These are phyloP conservation scores for Quercus rubra DNA, from an alignment of 306 rosid species.

Conservation along the genomic window DNA sequence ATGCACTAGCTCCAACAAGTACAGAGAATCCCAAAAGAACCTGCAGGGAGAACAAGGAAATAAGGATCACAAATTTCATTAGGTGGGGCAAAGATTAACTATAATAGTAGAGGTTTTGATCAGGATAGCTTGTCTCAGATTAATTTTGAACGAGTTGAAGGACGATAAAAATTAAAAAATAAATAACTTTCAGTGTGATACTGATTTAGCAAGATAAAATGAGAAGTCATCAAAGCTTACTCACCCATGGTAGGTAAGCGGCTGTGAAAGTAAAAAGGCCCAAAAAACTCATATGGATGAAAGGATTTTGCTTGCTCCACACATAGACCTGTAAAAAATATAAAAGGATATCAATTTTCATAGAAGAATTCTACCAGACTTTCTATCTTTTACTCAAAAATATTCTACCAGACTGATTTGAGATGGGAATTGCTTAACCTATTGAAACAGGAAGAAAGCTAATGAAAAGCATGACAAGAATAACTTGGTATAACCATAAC, in stretches of 20 bases:
- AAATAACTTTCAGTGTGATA: neutral
- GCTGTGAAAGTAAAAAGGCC: conserved; percentile 96
- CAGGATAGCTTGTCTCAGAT: conserved; percentile 15
- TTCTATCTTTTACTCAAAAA: too few relatives aligned
- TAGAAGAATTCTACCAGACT: conserved; percentile 1
- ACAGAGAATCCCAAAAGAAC: conserved; percentile 93
- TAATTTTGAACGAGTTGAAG: neutral
- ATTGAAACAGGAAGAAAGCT: neutral
- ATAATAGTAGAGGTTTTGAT: neutral
- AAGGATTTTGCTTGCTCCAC: conserved; percentile 99
- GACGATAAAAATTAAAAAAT: neutral
- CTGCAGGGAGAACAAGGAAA: conserved; percentile 29
- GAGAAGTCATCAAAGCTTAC: conserved; percentile 24
- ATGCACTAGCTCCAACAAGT: conserved; percentile 95
- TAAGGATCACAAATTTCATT: neutral
- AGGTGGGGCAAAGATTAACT: neutral
- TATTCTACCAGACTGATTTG: neutral
- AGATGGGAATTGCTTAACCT: neutral
- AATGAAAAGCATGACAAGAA: conserved; percentile 1
- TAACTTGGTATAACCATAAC: neutral
- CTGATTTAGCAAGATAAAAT: conserved; percentile 2
- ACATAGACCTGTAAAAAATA: conserved; percentile 72
- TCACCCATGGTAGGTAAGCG: conserved; percentile 96
- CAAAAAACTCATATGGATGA: conserved; percentile 92
- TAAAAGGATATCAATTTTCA: conserved; percentile 6